Evolutionary conservation across 495 filamentous ascomycete species (phyloP).

Genomic region (Daldinia caldariorum): DNA sequence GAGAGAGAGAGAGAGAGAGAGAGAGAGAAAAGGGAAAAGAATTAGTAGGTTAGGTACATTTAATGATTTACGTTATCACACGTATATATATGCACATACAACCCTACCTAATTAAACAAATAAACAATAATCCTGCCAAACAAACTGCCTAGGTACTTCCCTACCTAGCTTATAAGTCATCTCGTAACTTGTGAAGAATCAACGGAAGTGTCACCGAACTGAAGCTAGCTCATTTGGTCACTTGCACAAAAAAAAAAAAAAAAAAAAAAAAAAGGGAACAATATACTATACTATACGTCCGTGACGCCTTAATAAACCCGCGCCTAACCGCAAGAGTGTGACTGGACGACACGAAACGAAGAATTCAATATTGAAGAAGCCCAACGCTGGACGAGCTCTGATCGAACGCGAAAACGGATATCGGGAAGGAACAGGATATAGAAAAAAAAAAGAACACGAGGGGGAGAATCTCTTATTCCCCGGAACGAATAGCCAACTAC

Average conservation of each 20-base stretch:
- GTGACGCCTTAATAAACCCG: neutral
- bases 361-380: neutral
- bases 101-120: neutral
- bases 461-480: neutral
- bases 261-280: too few species aligned
- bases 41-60: neutral
- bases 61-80: conserved; percentile 32
- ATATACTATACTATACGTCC: too few species aligned
- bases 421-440: conserved; percentile 12
- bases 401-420: conserved; percentile 18
- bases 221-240: too few species aligned
- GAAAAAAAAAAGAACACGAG: conserved; percentile 17
- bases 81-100: conserved; percentile 33
- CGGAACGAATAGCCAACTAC: conserved; percentile 4
- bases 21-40: conserved; percentile 4
- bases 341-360: neutral
- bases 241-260: too few species aligned
- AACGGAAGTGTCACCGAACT: neutral
- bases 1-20: too few species aligned
- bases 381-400: neutral
- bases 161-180: neutral
- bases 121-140: neutral
- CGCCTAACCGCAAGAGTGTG: neutral
- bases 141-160: too few species aligned
- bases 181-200: neutral